Conservation (phyloP, 371 early-diverging fungal genomes). For the Mortierella sp. region DNA sequence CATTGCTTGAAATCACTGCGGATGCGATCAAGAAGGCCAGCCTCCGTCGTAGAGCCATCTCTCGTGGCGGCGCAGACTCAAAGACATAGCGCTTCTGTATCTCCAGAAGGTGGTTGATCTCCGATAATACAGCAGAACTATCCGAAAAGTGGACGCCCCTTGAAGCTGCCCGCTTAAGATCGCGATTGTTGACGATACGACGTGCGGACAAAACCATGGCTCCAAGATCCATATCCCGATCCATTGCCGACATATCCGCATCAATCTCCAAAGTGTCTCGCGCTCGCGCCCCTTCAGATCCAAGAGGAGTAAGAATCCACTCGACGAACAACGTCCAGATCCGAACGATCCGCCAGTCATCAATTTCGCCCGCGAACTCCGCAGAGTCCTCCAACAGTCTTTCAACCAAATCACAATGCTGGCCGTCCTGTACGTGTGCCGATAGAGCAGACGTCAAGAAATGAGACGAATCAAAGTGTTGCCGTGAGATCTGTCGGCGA, state of each 20-base stretch:
- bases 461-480: slow-evolving; percentile 7
- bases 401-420: neutral
- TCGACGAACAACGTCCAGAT: slow-evolving; percentile 16
- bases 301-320: slow-evolving; percentile 4
- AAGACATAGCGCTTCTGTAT: slow-evolving; percentile 15
- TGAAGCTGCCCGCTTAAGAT: neutral
- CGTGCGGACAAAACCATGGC: slow-evolving; percentile 6
- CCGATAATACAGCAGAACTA: neutral
- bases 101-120: neutral
- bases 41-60: slow-evolving; percentile 11
- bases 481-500: neutral
- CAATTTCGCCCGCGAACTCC: slow-evolving; percentile 23
- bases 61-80: slow-evolving; percentile 11
- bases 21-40: slow-evolving; percentile 14
- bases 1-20: slow-evolving; percentile 9
- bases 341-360: slow-evolving; percentile 29
- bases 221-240: neutral
- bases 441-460: neutral
- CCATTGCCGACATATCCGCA: neutral
- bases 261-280: neutral
- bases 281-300: neutral
- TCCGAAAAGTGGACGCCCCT: neutral
- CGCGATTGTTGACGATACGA: neutral
- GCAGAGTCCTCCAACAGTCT: slow-evolving; percentile 24
- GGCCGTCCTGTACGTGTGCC: neutral